phyloP scores from a whole-genome alignment of 1,139 yeast species.

The Kluyveromyces sp. region DNA sequence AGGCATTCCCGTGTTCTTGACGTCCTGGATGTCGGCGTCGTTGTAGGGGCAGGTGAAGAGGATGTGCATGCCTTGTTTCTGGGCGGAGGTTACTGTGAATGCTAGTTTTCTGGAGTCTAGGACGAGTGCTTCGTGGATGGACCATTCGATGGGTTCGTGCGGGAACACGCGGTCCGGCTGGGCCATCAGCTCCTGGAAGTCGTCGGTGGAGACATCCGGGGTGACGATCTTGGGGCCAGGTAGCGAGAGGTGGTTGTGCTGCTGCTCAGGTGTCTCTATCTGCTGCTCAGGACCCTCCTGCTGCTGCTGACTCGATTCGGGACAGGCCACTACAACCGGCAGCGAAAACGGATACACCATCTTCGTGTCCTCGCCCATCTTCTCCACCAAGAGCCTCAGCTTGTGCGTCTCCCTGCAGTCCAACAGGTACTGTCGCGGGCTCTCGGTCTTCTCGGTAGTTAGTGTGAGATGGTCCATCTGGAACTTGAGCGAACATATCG shows the following conservation, averaged over 20 bases:
- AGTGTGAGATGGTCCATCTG: conserved; percentile 1
- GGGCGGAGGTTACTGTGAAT: background rate
- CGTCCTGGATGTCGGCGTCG: background rate
- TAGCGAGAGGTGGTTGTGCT: too few relatives aligned
- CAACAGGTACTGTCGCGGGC: background rate
- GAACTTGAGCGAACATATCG: conserved; percentile 2
- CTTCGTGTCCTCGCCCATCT: background rate
- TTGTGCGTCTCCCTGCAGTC: conserved; percentile 1
- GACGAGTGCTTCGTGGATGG: background rate
- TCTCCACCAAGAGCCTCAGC: background rate
- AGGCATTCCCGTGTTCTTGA: background rate
- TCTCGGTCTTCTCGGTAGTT: background rate
- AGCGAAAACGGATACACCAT: background rate
- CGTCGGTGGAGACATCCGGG: conserved; percentile 1
- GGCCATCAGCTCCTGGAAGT: background rate
- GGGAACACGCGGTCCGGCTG: background rate
- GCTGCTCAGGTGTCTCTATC: too few relatives aligned
- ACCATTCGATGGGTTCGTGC: background rate
- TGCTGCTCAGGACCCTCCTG: too few relatives aligned
- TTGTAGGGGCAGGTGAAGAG: background rate
- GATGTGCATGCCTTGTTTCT: conserved; percentile 1
- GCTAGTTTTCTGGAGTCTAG: background rate
- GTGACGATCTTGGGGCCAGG: background rate
- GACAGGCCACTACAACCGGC: background rate
- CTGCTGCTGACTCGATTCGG: too few relatives aligned